Base-by-base conservation (phyloP, 1,284 basidiomycete species). In the Moniliophthora roreri region DNA sequence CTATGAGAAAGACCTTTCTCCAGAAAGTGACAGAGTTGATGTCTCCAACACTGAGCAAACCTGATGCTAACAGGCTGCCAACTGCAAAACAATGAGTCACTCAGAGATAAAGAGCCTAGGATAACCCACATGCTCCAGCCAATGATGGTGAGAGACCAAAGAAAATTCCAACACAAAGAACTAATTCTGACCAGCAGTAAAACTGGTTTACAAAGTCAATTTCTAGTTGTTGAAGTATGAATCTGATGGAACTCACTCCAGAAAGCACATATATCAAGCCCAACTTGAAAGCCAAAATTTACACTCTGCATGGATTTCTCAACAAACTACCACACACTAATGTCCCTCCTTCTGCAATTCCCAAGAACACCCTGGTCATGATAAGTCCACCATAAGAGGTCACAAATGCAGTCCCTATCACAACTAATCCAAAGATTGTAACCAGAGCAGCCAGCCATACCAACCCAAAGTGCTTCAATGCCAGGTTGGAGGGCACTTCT, bases 301-400 rank as follows among this genome's bases (percentile, higher is more conserved):
- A 16, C 28, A 11, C 6, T 6, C 67, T 49, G n/a, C n/a, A n/a
- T n/a, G 3, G 3, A 32, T 6, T 4, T 23, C 7, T 15, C 3
- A 36, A 35, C 15, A 24, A 47, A 24, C 10, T n/a, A n/a, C n/a
- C n/a, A 34, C 44, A 24, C 24, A 75, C 74, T 62, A 80, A 63
- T 16, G 78, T 77, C 8, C 78, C 79, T 28, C 76, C 76, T 60
- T 80, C 78, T 16, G 71, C 69, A 6, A 80, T 64, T 37, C 77
- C 78, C n/a, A 80, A 64, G 56, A 79, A 73, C 1, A 78, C 68
- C 34, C 78, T 65, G 1, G 74, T 78, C 5, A 69, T 67, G n/a
- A 80, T 63, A 16, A 80, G 60, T 2, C 71, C 73, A 4, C 59
- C 54, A 55, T 72, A 78, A 24, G 66, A 70, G 35, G 69, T 64